Base-by-base conservation (phyloP, 805 yeast genomes). In the Kodamaea lidongshanica region DNA sequence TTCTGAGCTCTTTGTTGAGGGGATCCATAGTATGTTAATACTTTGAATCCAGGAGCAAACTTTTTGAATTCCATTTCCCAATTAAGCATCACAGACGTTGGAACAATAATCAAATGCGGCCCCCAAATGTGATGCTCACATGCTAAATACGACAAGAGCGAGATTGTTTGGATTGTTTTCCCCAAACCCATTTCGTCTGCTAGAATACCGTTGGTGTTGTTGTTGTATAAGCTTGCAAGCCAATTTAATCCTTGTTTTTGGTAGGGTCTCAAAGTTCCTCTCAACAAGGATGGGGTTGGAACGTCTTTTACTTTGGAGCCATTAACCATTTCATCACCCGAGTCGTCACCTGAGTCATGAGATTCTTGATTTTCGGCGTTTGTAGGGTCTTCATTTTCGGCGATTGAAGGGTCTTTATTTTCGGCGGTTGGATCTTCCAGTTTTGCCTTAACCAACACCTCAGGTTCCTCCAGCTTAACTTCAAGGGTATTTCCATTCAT, bases 21-120 rank as follows among this genome's bases (percentile, higher is more conserved):
- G 10, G 94, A 79, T 0, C 99, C 99, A 48, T 89, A 92, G 54
- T 92, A 92, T 0, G 97, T 92, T 52, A 92, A 52, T 3, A 92
- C 92, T 54, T 94, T 89, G 54, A 92, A 82, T 0, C 98, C 99
- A 0, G 99, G 99, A 1, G 96, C 96, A 65, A 92, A 92, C 46
- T 95, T 75, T 49, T 94, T 92, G 60, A 92, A 88, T 50, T 92
- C 99, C 96, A 94, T 89, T 54, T 92, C 99, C 99, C 99, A 92
- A 50, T 92, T 92, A 32, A 92, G 72, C 78, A 92, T 78, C 6
- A 92, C 99, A 10, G 96, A 85, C 0, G 99, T 92, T 4, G 99
- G 99, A 4, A 92, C 99, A 37, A 92, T 79, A 58, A 92, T 88
- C 32, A 92, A 63, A 62, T 92, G 99, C 0, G 98, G 99, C 0